Evolutionary conservation across 352 stramenopile species (phyloP).

Genomic region (Globisporangium camurandrum): DNA sequence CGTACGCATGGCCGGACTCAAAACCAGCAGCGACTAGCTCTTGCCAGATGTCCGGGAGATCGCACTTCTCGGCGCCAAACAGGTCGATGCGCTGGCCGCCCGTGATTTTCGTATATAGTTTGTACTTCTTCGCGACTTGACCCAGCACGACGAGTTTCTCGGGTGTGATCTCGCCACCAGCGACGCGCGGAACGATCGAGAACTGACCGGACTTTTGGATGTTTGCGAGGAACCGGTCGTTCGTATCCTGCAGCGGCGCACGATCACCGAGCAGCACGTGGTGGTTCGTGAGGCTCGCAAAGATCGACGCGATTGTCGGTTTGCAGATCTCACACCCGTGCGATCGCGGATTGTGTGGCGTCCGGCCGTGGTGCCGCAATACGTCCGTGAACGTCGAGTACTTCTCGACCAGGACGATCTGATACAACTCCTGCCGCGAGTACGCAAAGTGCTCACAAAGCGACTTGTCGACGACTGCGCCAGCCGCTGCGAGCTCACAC

Average conservation of each 20-base stretch:
- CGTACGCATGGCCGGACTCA: constrained; percentile 90
- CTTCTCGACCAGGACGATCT: constrained; percentile 75
- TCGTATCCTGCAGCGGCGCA: constrained; percentile 87
- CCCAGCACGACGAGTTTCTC: constrained; percentile 88
- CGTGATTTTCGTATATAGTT: constrained; percentile 92
- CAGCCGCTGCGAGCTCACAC: constrained; percentile 79
- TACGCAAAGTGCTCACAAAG: constrained; percentile 90
- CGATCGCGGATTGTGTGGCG: constrained; percentile 22
- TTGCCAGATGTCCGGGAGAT: constrained; percentile 89
- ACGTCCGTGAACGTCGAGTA: constrained; percentile 87
- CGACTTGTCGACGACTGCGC: constrained; percentile 80
- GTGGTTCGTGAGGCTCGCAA: constrained; percentile 86
- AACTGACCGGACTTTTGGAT: constrained; percentile 92
- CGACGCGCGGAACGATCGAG: constrained; percentile 87
- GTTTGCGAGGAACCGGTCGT: constrained; percentile 89
- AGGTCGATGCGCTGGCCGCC: constrained; percentile 90
- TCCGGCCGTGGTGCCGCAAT: constrained; percentile 67
- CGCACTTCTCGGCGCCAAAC: constrained; percentile 88
- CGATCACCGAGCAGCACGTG: constrained; percentile 75
- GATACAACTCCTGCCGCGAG: constrained; percentile 86
- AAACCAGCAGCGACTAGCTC: constrained; percentile 87
- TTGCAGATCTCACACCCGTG: constrained; percentile 92
- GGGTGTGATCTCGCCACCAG: constrained; percentile 86
- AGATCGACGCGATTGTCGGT: constrained; percentile 84
- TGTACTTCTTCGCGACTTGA: constrained; percentile 84